Evolutionary conservation across 1,139 yeast species (phyloP).

Genomic region (Geotrichum histeridarum): DNA sequence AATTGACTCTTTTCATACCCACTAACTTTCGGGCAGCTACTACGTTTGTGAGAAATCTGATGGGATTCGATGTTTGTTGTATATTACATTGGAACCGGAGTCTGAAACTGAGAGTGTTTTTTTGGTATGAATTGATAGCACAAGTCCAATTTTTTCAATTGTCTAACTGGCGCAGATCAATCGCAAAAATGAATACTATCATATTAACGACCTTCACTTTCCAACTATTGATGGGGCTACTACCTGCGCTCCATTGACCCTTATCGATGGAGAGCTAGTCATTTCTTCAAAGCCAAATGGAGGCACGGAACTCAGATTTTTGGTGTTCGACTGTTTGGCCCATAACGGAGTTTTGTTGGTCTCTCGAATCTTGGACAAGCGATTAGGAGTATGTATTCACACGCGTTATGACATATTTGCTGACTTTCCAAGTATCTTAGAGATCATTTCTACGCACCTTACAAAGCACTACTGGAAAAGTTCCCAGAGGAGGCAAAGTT

Average conservation of each 20-base stretch:
- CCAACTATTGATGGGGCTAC: constrained; percentile 56
- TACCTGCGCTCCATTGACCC: constrained; percentile 73
- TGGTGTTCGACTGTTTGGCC: constrained; percentile 88
- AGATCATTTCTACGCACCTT: constrained; percentile 45
- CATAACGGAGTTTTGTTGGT: constrained; percentile 69
- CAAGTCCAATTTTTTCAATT: neutral
- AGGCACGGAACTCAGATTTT: constrained; percentile 62
- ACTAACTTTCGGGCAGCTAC: constrained; percentile 39
- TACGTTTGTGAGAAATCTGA: constrained; percentile 95
- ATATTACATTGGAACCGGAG: constrained; percentile 50
- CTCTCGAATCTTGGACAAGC: constrained; percentile 64
- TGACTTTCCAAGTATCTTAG: constrained; percentile 50
- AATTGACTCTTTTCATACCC: neutral
- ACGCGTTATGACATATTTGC: neutral
- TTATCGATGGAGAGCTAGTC: constrained; percentile 89
- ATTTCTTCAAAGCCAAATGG: constrained; percentile 45
- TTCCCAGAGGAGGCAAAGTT: constrained; percentile 65
- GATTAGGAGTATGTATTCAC: constrained; percentile 50
- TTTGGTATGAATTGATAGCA: constrained; percentile 11
- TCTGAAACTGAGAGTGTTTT: constrained; percentile 46
- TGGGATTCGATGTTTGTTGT: constrained; percentile 80
- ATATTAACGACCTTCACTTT: constrained; percentile 78
- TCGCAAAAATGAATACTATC: constrained; percentile 79
- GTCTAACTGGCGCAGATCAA: constrained; percentile 45
- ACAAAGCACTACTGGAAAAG: constrained; percentile 57